A percentile compares a stretch with the other conserved stretches of the same genome.
Conservation (phyloP, 2,329 filamentous ascomycete species). For the Orbilia oligospora region DNA sequence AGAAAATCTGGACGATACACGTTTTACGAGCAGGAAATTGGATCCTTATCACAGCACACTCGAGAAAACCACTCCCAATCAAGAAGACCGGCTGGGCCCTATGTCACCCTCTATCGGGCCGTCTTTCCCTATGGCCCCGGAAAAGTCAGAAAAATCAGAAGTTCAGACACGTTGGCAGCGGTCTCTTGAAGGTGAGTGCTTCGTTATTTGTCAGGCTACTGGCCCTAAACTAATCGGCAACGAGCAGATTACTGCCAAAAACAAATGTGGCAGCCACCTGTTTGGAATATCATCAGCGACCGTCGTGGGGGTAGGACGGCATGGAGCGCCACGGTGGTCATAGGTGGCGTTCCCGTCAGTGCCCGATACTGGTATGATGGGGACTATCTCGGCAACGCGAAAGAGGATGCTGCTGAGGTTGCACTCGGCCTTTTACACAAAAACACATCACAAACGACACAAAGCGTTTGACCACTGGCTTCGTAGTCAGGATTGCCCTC, state of each 20-base stretch:
- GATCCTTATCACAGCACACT: background rate
- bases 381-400: slow-evolving; percentile 86
- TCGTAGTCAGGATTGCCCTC: no score
- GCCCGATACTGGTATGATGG: slow-evolving; percentile 94
- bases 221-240: background rate
- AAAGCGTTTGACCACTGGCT: slow-evolving; percentile 5
- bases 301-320: slow-evolving; percentile 59
- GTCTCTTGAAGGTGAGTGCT: slow-evolving; percentile 49
- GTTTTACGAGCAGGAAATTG: background rate
- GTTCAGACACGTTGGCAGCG: slow-evolving; percentile 43
- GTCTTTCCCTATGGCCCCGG: slow-evolving; percentile 16
- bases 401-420: slow-evolving; percentile 90
- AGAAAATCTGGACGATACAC: background rate
- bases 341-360: slow-evolving; percentile 75
- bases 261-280: slow-evolving; percentile 30
- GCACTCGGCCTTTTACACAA: slow-evolving; percentile 71
- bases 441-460: background rate
- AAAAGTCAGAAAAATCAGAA: slow-evolving; percentile 6
- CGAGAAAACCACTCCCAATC: background rate
- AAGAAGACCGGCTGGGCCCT: background rate
- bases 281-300: slow-evolving; percentile 53
- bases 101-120: slow-evolving; percentile 8
- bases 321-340: slow-evolving; percentile 73
- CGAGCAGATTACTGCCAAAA: slow-evolving; percentile 46
- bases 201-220: background rate